Evolutionary conservation across 345 rosid genomes (phyloP).

Genomic region (Aquilaria malaccensis): DNA sequence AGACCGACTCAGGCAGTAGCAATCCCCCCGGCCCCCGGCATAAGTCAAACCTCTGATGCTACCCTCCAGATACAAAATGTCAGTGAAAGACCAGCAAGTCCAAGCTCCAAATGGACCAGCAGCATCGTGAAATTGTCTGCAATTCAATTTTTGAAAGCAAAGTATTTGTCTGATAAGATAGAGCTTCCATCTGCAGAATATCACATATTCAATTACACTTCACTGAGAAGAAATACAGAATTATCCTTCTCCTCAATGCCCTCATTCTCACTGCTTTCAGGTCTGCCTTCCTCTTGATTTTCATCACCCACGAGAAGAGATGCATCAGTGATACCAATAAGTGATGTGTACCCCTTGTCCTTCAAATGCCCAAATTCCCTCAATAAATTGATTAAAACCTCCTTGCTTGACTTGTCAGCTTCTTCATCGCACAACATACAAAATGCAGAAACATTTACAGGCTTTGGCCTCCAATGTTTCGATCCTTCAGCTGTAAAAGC

Average conservation of each 20-base stretch:
- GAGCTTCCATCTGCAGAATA: neutral
- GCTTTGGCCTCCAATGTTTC: constrained; percentile 74
- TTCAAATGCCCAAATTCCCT: constrained; percentile 47
- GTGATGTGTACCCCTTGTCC: constrained; percentile 42
- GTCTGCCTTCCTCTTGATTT: constrained; percentile 4
- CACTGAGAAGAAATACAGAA: constrained; percentile 34
- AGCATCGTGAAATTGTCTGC: too few species aligned
- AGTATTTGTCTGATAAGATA: too few species aligned
- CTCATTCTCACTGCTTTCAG: constrained; percentile 2
- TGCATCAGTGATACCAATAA: constrained; percentile 27
- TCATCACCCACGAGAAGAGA: constrained; percentile 1
- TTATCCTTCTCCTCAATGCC: constrained; percentile 20
- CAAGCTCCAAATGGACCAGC: too few species aligned
- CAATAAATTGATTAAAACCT: constrained; percentile 42
- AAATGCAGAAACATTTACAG: constrained; percentile 38
- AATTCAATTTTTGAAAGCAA: too few species aligned
- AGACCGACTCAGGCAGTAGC: too few species aligned
- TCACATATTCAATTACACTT: constrained; percentile 37
- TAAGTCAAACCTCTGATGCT: too few species aligned
- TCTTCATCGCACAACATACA: constrained; percentile 61
- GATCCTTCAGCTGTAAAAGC: constrained; percentile 54
- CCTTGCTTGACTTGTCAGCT: constrained; percentile 41
- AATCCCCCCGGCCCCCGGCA: too few species aligned
- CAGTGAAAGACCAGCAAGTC: too few species aligned
- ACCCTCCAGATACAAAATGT: too few species aligned